A percentile compares a stretch with the other conserved stretches of the same genome.
Evolutionary conservation across 108 stramenopile genomes (phyloP).

Genomic region (Schizochytrium sp.): DNA sequence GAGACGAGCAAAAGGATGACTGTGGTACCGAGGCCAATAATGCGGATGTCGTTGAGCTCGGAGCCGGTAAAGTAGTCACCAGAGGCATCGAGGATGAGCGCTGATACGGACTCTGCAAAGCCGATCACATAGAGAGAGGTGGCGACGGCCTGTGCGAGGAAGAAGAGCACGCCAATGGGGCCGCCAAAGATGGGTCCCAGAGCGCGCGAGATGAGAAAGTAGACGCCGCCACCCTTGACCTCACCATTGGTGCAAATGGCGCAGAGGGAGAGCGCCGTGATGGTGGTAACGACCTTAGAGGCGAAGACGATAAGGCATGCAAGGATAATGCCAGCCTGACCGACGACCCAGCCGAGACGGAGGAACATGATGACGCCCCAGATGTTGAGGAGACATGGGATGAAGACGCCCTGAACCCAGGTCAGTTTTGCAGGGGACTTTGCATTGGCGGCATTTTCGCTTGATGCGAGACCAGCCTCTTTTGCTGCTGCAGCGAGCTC

Average conservation of each 20-base stretch:
- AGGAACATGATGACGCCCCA: slow-evolving; percentile 70
- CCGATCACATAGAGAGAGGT: slow-evolving; percentile 60
- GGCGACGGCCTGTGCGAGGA: slow-evolving; percentile 56
- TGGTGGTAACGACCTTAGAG: slow-evolving; percentile 46
- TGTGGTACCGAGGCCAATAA: slow-evolving; percentile 18
- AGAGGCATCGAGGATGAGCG: not conserved
- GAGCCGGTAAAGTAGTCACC: not conserved
- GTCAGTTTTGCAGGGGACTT: slow-evolving; percentile 33
- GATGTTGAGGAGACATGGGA: slow-evolving; percentile 71
- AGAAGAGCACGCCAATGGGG: slow-evolving; percentile 62
- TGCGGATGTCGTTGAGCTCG: not conserved
- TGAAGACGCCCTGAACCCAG: slow-evolving; percentile 54
- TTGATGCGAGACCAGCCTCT: too few relatives aligned
- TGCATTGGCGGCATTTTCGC: not conserved
- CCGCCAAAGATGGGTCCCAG: slow-evolving; percentile 65
- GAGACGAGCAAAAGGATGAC: not conserved
- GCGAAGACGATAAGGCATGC: slow-evolving; percentile 37
- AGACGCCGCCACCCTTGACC: slow-evolving; percentile 66
- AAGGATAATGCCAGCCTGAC: slow-evolving; percentile 57
- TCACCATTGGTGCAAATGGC: slow-evolving; percentile 70
- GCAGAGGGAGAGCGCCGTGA: slow-evolving; percentile 59
- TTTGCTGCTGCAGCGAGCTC: not conserved
- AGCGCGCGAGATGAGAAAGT: slow-evolving; percentile 61
- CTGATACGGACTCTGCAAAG: slow-evolving; percentile 47
- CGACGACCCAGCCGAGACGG: slow-evolving; percentile 63